A percentile compares a stretch with the other conserved stretches of the same genome.
phyloP scores from a whole-genome alignment of 2,329 filamentous ascomycete genomes.

The Pseudopithomyces maydicus region DNA sequence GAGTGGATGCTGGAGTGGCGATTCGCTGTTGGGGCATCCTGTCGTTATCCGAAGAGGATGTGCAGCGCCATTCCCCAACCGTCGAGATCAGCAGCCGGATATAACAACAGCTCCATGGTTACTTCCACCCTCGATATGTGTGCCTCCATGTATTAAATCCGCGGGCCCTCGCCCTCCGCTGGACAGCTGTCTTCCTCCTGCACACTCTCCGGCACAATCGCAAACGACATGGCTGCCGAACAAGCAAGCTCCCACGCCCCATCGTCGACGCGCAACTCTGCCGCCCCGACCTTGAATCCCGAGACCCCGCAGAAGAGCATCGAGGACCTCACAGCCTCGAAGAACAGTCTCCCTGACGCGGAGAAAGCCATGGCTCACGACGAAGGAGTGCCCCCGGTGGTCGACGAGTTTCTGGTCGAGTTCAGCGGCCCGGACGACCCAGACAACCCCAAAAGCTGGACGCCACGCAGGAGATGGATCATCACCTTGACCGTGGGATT shows the following conservation, averaged over 20 bases:
- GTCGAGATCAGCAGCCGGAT: background rate
- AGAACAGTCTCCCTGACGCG: constrained; percentile 7
- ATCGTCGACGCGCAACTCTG: constrained; percentile 8
- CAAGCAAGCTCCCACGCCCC: constrained; percentile 4
- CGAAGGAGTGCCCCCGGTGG: constrained; percentile 56
- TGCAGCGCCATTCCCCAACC: too few species aligned
- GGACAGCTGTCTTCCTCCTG: background rate
- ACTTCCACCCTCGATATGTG: background rate
- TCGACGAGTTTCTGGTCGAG: constrained; percentile 61
- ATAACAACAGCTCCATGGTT: background rate
- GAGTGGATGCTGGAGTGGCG: background rate
- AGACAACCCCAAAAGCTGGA: constrained; percentile 74
- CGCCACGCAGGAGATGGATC: constrained; percentile 66
- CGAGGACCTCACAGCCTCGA: constrained; percentile 11
- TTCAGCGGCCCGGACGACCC: constrained; percentile 75
- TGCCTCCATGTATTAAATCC: constrained; percentile 4
- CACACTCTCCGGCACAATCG: background rate
- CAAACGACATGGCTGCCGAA: constrained; percentile 7
- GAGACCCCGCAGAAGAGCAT: constrained; percentile 10
- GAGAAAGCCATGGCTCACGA: constrained; percentile 9
- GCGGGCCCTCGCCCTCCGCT: background rate
- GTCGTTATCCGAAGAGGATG: background rate
- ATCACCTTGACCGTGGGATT: constrained; percentile 69
- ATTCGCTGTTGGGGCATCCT: background rate
- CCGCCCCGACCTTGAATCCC: background rate